Evolutionary conservation across 768 basidiomycete species (phyloP), one percentile per base, ranked within the genome.

Genomic region (Neoboletus subvelutipes): DNA sequence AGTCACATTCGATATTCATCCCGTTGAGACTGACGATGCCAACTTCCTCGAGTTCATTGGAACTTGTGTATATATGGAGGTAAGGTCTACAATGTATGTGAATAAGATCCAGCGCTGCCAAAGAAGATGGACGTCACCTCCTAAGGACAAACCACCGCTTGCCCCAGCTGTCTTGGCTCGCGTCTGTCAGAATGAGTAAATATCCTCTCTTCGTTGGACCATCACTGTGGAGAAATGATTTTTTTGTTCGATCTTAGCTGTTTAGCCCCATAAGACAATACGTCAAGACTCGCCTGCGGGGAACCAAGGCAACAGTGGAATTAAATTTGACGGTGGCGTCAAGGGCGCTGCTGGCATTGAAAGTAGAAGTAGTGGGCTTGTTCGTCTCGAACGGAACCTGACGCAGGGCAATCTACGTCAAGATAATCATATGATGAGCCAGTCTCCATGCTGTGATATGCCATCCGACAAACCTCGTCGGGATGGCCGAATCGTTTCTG

Each of bases 111-210:
- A 18, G 13, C 24, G 2, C 22, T 31, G 39, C 15, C 40, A 53
- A 24, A 36, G 24, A 53, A 56, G 37, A 28, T 29, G 11, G 40
- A 50, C 45, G 65, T 59, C 64, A 94, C 94, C 94, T 83, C 69
- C 86, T 83, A 11, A 98, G 78, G 17, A 94, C 90, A 69, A 94
- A 94, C 86, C 90, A 94, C 54, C 86, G 78, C 67, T 81, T 84
- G 64, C 84, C 83, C 97, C 97, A 99, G 31, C 76, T 71, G 66
- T 93, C 84, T 65, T 83, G 84, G 42, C 81, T 83, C 12, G 94
- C 91, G 69, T 98, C 87, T 28, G 80, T 82, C 62, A 98, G 80
- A 59, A 95, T 80, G 75, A 87, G 75, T 50, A 98, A 76, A 67
- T 88, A 76, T 11, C 96, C 96, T 69, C 86, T 88, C 80, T 94